Evolutionary conservation across 164 flowering plant genomes (phyloP), one percentile per base, ranked within the genome.

Genomic region (Kingdonia uniflora): DNA sequence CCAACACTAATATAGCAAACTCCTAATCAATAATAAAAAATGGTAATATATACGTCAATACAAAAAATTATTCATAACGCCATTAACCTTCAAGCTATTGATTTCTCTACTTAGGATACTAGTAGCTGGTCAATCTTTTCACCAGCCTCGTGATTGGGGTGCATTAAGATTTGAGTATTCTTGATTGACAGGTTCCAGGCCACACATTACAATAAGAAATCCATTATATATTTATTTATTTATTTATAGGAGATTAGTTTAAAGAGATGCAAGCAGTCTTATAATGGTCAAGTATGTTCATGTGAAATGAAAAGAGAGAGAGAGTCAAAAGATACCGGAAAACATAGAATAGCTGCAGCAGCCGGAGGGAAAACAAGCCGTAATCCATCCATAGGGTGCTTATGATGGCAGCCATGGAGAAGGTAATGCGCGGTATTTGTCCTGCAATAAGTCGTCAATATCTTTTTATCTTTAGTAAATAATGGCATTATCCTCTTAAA

Each of bases 301-400:
- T 14, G 1, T 10, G 14, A 53, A 10, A n/a, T 21, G 38, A 38
- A n/a, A 1, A 52, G 0, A 16, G 19, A 14, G 45, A 14, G 12
- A 39, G 42, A 37, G 38, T n/a, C n/a, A 24, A 7, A 44, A 65
- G 87, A 41, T 73, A 91, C 96, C 7, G 91, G 94, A 0, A 80
- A 44, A 10, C 54, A 71, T 11, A 92, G 70, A 54, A 85, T 53
- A 62, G 96, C 95, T 45, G 98, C 73, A 42, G 82, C 94, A 55
- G 96, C 74, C 52, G 98, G 98, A 57, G 96, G 96, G 58, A 92
- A 92, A 55, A 92, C 95, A 63, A 92, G 98, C 29, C 98, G 82
- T 21, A 85, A 66, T 25, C 82, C 82, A 75, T 91, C 98, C 92
- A 83, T 85, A 13, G 98, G 98, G 59, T 91, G 98, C 73, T 91